Conservation (phyloP, 179 eudicot genomes). For the Silene noctiflora region DNA sequence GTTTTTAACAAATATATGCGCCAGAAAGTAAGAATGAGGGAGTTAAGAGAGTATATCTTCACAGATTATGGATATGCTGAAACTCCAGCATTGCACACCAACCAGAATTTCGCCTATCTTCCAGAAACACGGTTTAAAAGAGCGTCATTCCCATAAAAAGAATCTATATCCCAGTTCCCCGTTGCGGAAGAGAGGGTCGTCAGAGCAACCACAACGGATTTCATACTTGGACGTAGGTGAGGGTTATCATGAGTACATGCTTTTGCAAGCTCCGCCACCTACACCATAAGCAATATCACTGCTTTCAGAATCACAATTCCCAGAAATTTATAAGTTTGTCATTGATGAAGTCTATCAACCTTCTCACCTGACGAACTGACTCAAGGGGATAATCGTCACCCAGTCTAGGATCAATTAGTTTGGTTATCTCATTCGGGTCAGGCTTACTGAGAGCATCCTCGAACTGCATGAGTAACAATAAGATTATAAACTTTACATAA, state of each 20-base stretch:
- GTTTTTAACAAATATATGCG: neutral
- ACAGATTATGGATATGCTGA: neutral
- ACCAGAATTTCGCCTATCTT: constrained; percentile 24
- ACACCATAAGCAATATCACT: neutral
- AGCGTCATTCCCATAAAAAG: constrained; percentile 37
- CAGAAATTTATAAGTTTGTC: neutral
- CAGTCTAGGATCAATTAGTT: constrained; percentile 56
- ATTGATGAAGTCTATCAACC: neutral
- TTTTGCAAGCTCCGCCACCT: constrained; percentile 63
- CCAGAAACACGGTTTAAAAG: constrained; percentile 49
- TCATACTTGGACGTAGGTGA: constrained; percentile 60
- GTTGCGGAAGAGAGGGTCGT: constrained; percentile 50
- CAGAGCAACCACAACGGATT: constrained; percentile 55
- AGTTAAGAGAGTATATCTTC: neutral
- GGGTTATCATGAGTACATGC: constrained; percentile 65
- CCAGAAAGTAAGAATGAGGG: neutral
- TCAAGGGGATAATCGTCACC: constrained; percentile 52
- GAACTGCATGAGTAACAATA: constrained; percentile 35
- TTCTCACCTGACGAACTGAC: constrained; percentile 52
- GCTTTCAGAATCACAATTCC: constrained; percentile 8
- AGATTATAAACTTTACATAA: constrained; percentile 1
- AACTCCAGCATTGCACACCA: neutral
- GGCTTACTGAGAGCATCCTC: constrained; percentile 46
- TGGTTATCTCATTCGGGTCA: constrained; percentile 42
- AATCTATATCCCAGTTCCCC: constrained; percentile 52